Conservation (phyloP, 371 early-diverging fungal species). For the Batkoa obscura region DNA sequence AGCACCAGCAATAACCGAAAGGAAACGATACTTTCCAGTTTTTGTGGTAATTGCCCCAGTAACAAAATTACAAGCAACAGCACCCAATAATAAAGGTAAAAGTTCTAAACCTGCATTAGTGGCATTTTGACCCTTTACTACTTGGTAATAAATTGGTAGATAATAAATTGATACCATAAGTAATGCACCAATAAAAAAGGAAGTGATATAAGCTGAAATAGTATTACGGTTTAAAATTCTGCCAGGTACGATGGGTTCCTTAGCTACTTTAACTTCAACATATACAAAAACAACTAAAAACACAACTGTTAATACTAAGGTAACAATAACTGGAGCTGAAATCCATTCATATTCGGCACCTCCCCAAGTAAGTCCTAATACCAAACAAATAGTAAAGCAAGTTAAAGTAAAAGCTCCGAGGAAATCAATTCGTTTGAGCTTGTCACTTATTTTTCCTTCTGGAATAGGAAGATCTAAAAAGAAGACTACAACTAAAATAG, state of each 20-base stretch:
- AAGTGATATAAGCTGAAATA: conserved; percentile 18
- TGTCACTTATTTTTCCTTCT: conserved; percentile 12
- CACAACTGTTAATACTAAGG: conserved; percentile 23
- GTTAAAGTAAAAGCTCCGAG: conserved; percentile 27
- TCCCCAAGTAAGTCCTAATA: conserved; percentile 33
- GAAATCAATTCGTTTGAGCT: conserved; percentile 27
- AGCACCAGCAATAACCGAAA: conserved; percentile 24
- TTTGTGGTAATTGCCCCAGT: conserved; percentile 28
- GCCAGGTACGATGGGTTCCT: conserved; percentile 29
- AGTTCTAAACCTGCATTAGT: conserved; percentile 40
- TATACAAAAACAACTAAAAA: conserved; percentile 15
- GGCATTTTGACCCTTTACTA: conserved; percentile 16
- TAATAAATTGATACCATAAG: conserved; percentile 48
- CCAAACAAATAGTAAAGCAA: conserved; percentile 23
- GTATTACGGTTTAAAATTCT: conserved; percentile 15
- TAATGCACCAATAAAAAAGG: conserved; percentile 38
- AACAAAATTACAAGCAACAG: conserved; percentile 24
- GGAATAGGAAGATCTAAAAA: conserved; percentile 14
- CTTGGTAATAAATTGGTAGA: conserved; percentile 34
- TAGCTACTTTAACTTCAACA: conserved; percentile 20
- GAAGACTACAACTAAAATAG: conserved; percentile 10
- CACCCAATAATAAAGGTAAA: conserved; percentile 37
- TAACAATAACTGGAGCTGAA: conserved; percentile 25
- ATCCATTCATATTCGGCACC: conserved; percentile 32
- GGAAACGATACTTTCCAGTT: conserved; percentile 22